phyloP scores from a whole-genome alignment of 768 basidiomycete genomes.

The Mrakia gelida region DNA sequence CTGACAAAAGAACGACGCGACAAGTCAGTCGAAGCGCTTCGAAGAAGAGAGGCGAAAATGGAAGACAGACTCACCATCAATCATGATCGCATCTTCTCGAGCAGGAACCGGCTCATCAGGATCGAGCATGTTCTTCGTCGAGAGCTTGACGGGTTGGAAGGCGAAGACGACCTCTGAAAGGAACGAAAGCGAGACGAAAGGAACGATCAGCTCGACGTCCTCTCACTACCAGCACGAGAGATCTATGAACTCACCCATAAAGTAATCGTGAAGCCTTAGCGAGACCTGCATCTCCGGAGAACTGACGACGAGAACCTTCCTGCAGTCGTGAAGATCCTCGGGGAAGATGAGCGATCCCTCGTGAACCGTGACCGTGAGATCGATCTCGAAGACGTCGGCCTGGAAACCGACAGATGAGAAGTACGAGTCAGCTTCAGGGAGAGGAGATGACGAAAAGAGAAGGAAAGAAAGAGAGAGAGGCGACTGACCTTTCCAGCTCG shows the following conservation, averaged over 20 bases:
- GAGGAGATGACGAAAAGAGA: neutral
- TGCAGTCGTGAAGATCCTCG: conserved; percentile 47
- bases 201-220: neutral
- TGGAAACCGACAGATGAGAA: conserved; percentile 39
- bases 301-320: conserved; percentile 50
- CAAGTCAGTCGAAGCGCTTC: conserved; percentile 29
- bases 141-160: conserved; percentile 51
- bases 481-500: conserved; percentile 64
- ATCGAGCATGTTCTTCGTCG: neutral
- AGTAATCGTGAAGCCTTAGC: conserved; percentile 76
- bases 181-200: too few species aligned
- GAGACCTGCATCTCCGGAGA: conserved; percentile 69
- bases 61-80: conserved; percentile 48
- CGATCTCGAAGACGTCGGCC: conserved; percentile 79
- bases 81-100: conserved; percentile 45
- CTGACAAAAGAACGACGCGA: conserved; percentile 44
- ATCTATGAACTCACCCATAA: conserved; percentile 61
- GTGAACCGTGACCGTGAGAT: conserved; percentile 55
- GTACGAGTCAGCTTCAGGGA: neutral
- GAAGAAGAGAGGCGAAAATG: neutral
- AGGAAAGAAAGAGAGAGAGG: neutral
- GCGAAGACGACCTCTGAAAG: conserved; percentile 50
- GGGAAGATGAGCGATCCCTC: conserved; percentile 61
- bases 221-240: neutral
- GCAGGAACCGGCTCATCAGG: neutral